Conservation (phyloP, 257 asterid species). For the Capsicum chinense region DNA sequence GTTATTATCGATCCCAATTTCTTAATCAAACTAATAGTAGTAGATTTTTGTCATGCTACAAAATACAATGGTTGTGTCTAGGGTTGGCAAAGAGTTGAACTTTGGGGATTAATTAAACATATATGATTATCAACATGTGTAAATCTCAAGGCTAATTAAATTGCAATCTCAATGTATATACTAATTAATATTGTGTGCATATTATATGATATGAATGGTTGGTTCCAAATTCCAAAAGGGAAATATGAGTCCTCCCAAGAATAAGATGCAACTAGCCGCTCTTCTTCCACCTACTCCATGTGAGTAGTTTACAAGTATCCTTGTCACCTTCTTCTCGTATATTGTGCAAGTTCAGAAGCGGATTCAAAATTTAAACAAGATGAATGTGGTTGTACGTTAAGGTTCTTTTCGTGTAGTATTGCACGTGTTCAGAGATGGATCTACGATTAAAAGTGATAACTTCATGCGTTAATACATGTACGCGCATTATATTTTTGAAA, state of each 20-base stretch:
- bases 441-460: neutral
- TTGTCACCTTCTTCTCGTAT: conserved; percentile 25
- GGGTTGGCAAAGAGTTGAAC: conserved; percentile 30
- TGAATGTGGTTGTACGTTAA: neutral
- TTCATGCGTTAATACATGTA: neutral
- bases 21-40: neutral
- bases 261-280: conserved; percentile 22
- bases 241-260: conserved; percentile 42
- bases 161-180: neutral
- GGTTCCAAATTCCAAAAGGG: conserved; percentile 38
- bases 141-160: conserved; percentile 19
- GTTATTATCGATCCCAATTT: neutral
- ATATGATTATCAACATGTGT: conserved; percentile 15
- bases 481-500: neutral
- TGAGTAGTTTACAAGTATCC: conserved; percentile 36
- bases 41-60: conserved; percentile 41
- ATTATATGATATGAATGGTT: neutral
- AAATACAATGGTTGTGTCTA: conserved; percentile 30
- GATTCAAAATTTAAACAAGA: neutral
- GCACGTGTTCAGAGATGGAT: accelerated
- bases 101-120: conserved; percentile 32
- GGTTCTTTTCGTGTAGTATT: neutral
- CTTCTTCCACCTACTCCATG: conserved; percentile 49
- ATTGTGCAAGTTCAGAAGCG: neutral
- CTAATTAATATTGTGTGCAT: too few species aligned